A percentile compares a stretch with the other conserved stretches of the same genome.
Evolutionary conservation across 106 monocot genomes (phyloP).

Genomic region (Agapanthus africanus): DNA sequence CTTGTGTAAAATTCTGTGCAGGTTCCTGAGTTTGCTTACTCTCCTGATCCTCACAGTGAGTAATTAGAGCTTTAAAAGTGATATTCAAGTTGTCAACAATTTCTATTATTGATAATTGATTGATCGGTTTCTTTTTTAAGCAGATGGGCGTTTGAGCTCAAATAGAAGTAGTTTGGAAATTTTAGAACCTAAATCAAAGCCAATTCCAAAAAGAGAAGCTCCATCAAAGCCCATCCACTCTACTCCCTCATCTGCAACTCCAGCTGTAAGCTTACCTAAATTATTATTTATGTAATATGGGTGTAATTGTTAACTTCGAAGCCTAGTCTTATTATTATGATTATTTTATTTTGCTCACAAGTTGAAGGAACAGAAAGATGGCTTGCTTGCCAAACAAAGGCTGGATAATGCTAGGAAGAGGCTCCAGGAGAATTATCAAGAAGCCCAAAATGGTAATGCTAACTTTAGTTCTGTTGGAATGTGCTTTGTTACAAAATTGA

Average conservation of each 20-base stretch:
- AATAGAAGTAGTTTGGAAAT: conserved; percentile 11
- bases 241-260: conserved; percentile 10
- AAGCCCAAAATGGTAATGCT: conserved; percentile 44
- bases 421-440: conserved; percentile 61
- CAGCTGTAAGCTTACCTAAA: conserved; percentile 21
- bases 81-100: neutral
- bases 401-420: conserved; percentile 40
- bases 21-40: conserved; percentile 37
- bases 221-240: conserved; percentile 25
- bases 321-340: neutral
- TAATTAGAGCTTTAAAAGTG: conserved; percentile 13
- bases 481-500: no score
- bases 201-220: conserved; percentile 21
- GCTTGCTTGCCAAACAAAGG: conserved; percentile 22
- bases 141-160: conserved; percentile 28
- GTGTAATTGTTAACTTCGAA: neutral
- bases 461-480: no score
- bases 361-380: conserved; percentile 33
- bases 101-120: neutral
- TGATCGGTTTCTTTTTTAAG: neutral
- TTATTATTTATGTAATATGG: neutral
- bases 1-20: conserved; percentile 12
- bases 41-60: conserved; percentile 35
- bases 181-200: conserved; percentile 24
- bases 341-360: conserved; percentile 9